Evolutionary conservation across 441 rosid species (phyloP).

Genomic region (Metrosideros polymorpha): DNA sequence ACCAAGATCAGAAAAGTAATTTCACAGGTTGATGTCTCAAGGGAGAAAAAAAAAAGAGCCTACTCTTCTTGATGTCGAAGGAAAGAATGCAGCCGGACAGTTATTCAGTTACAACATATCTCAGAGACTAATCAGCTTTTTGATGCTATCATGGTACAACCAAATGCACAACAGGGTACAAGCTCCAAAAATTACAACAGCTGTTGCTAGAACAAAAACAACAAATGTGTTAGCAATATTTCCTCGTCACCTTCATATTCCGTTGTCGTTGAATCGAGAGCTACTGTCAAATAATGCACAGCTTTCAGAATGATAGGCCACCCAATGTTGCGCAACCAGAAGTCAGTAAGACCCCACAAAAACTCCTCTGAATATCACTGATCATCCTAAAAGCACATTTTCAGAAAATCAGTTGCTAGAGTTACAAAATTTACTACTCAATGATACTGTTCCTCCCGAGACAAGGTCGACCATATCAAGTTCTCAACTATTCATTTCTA

Average conservation of each 20-base stretch:
- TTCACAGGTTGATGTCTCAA: background rate
- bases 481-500: constrained; percentile 11
- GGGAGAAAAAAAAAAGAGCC: background rate
- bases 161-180: background rate
- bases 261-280: background rate
- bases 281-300: background rate
- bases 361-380: background rate
- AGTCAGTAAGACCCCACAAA: background rate
- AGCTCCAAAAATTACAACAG: background rate
- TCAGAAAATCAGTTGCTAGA: background rate
- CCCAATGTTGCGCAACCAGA: background rate
- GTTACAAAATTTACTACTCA: background rate
- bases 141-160: background rate
- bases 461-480: background rate
- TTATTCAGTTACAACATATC: background rate
- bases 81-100: background rate
- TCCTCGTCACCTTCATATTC: background rate
- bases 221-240: background rate
- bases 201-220: background rate
- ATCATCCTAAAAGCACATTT: background rate
- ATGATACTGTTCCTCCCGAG: background rate
- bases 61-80: background rate
- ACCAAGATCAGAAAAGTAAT: background rate
- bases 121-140: background rate
- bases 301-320: background rate